A percentile compares a stretch with the other conserved stretches of the same genome.
phyloP scores from a whole-genome alignment of 2,329 filamentous ascomycete genomes.

The Aphanoascus verrucosus region DNA sequence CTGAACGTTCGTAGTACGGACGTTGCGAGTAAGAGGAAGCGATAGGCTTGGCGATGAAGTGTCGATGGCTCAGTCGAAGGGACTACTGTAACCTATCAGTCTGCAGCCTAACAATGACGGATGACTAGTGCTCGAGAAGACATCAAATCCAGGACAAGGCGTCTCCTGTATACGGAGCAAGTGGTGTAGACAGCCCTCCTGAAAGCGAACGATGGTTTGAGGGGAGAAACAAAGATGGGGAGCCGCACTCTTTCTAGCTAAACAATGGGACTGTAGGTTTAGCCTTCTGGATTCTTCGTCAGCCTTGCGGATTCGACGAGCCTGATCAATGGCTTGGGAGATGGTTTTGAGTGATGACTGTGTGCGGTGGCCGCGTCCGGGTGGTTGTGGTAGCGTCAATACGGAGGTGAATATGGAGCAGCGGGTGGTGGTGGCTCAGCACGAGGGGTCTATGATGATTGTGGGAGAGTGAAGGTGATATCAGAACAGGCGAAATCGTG shows the following conservation, averaged over 20 bases:
- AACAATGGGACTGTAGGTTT: not conserved
- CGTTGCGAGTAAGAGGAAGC: not conserved
- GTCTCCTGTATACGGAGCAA: not conserved
- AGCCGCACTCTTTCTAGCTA: not conserved
- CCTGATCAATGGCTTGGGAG: not conserved
- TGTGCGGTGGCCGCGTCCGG: not conserved
- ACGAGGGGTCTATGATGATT: too few species aligned
- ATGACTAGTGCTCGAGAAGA: not conserved
- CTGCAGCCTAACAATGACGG: not conserved
- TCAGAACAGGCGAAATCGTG: not conserved
- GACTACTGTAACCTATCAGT: slow-evolving; percentile 7
- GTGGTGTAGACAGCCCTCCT: not conserved
- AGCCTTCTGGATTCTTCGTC: not conserved
- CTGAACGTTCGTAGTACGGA: not conserved
- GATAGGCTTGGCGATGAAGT: slow-evolving; percentile 1
- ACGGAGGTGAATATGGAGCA: too few species aligned
- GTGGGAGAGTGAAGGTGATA: not conserved
- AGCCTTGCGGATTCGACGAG: not conserved
- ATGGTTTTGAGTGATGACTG: not conserved
- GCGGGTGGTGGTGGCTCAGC: too few species aligned
- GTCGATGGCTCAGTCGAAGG: not conserved
- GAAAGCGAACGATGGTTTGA: too few species aligned
- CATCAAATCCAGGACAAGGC: not conserved
- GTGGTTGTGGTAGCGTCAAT: not conserved
- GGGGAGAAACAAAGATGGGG: not conserved